Evolutionary conservation across 805 yeast species (phyloP).

Genomic region (Nakazawaea wyomingensis): DNA sequence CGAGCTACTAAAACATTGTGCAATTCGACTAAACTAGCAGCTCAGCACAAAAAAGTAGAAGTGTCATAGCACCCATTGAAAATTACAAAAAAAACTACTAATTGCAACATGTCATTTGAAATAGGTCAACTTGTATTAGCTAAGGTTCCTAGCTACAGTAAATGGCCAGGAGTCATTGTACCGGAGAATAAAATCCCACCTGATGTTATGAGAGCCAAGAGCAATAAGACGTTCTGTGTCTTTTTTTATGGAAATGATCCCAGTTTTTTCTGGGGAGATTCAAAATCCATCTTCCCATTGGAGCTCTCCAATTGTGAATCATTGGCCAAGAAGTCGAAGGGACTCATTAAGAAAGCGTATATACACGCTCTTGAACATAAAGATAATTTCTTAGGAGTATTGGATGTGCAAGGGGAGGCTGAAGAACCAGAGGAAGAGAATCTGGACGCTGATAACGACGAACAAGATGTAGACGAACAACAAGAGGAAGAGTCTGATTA

Average conservation of each 20-base stretch:
- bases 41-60: too few species aligned
- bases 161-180: constrained; percentile 48
- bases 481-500: constrained; percentile 14
- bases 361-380: constrained; percentile 4
- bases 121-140: constrained; percentile 35
- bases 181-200: constrained; percentile 21
- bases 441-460: not conserved
- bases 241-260: constrained; percentile 43
- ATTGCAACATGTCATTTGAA: too few species aligned
- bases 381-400: constrained; percentile 10
- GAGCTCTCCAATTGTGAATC: constrained; percentile 8
- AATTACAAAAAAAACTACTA: too few species aligned
- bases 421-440: constrained; percentile 1
- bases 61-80: not conserved
- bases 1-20: too few species aligned
- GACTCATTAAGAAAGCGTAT: constrained; percentile 12
- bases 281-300: constrained; percentile 18
- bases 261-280: constrained; percentile 38
- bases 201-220: constrained; percentile 24
- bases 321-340: constrained; percentile 13
- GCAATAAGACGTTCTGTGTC: constrained; percentile 30
- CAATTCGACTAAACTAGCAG: too few species aligned
- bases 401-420: constrained; percentile 2
- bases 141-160: constrained; percentile 39
- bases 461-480: constrained; percentile 12